Percentiles rank a stretch among this genome's conserved stretches.
These are phyloP conservation scores for Thielaviopsis euricoi DNA, from an alignment of 2,329 filamentous ascomycete species.

Conservation along the genomic window DNA sequence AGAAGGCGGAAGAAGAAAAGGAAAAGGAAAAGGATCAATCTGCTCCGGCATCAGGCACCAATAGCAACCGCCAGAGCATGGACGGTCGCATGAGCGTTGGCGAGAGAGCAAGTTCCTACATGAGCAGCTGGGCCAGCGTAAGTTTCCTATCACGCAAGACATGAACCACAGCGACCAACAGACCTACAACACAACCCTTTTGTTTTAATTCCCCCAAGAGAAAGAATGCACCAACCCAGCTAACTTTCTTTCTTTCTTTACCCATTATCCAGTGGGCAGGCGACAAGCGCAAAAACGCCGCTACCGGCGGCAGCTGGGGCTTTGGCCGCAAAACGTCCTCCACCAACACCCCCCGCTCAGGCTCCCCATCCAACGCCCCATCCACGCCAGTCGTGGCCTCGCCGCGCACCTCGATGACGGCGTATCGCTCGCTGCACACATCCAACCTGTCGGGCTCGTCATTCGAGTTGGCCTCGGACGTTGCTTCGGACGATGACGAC, in stretches of 20 bases:
- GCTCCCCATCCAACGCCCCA: constrained; percentile 19
- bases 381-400: constrained; percentile 17
- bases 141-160: constrained; percentile 1
- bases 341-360: constrained; percentile 16
- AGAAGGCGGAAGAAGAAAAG: constrained; percentile 25
- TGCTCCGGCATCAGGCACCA: not conserved
- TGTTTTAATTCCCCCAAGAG: too few relatives aligned
- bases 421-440: constrained; percentile 6
- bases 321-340: constrained; percentile 23
- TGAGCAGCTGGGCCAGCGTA: constrained; percentile 48
- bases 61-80: constrained; percentile 9
- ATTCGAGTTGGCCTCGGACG: constrained; percentile 9
- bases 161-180: too few relatives aligned
- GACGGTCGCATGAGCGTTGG: constrained; percentile 6
- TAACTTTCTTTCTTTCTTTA: not conserved
- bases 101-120: constrained; percentile 41
- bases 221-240: too few relatives aligned
- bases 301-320: constrained; percentile 25
- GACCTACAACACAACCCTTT: not conserved
- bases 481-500: constrained; percentile 10
- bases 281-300: constrained; percentile 48
- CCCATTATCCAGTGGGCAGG: constrained; percentile 37
- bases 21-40: not conserved
- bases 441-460: constrained; percentile 8
- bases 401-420: constrained; percentile 4